Conservation (phyloP, 2,329 filamentous ascomycete genomes). For the Immersiporthe knoxdaviesiana region DNA sequence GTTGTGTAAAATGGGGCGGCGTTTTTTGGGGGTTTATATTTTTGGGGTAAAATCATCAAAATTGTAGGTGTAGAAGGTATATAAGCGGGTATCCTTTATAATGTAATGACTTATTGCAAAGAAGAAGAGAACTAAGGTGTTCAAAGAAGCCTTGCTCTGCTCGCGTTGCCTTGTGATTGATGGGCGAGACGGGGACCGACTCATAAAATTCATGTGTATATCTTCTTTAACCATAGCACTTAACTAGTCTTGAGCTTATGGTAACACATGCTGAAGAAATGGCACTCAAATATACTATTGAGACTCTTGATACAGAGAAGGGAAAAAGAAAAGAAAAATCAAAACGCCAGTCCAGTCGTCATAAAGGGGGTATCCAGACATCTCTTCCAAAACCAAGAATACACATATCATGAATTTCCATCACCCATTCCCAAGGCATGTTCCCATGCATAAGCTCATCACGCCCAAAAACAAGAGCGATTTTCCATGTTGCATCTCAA, state of each 20-base stretch:
- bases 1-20: too few relatives aligned
- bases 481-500: neutral
- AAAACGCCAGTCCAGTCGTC: neutral
- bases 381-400: neutral
- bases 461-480: too few relatives aligned
- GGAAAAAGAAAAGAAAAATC: neutral
- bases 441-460: neutral
- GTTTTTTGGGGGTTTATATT: neutral
- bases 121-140: neutral
- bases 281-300: too few relatives aligned
- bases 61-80: neutral
- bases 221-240: too few relatives aligned
- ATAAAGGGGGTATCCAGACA: conserved; percentile 22
- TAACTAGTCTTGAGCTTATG: too few relatives aligned
- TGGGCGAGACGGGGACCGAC: too few relatives aligned
- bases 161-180: neutral
- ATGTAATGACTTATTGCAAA: neutral
- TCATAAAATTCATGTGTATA: too few relatives aligned
- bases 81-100: neutral
- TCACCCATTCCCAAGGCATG: neutral
- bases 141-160: neutral
- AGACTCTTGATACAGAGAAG: too few relatives aligned
- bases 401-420: neutral
- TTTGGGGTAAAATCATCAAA: neutral
- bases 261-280: too few relatives aligned